phyloP scores from a whole-genome alignment of 2,329 filamentous ascomycete genomes.

The Cordyceps cateniannulata region DNA sequence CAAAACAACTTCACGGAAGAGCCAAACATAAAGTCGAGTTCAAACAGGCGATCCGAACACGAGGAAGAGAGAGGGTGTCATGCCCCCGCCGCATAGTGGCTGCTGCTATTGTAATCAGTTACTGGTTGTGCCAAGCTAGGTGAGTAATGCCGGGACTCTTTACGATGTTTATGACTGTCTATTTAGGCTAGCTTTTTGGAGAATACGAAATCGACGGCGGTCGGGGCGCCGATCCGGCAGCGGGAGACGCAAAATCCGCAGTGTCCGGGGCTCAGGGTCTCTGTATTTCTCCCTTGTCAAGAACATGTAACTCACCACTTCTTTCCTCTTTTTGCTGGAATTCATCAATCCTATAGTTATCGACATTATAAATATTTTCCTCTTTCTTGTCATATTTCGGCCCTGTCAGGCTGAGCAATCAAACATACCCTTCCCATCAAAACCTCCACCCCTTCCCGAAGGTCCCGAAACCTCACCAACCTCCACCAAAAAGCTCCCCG shows the following conservation, averaged over 20 bases:
- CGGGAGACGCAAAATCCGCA: neutral
- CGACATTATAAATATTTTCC: neutral
- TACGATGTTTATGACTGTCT: too few relatives aligned
- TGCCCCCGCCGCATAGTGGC: too few relatives aligned
- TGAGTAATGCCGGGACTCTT: too few relatives aligned
- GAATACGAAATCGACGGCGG: constrained; percentile 5
- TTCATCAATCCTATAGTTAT: neutral
- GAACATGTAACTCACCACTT: neutral
- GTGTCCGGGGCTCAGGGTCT: neutral
- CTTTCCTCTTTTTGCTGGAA: too few relatives aligned
- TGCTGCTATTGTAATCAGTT: too few relatives aligned
- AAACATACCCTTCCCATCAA: neutral
- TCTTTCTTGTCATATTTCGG: neutral
- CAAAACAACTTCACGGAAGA: too few relatives aligned
- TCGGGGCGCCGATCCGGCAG: neutral
- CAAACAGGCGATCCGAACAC: too few relatives aligned
- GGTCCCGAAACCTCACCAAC: neutral
- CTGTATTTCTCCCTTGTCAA: too few relatives aligned
- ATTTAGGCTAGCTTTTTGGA: neutral
- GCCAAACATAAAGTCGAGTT: too few relatives aligned
- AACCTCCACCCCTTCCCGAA: constrained; percentile 6
- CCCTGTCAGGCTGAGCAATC: neutral
- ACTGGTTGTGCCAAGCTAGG: too few relatives aligned
- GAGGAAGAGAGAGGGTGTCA: too few relatives aligned
- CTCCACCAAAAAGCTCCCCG: neutral